phyloP scores from a whole-genome alignment of 139 green algal genomes.

The Tetradesmus lagerheimii region DNA sequence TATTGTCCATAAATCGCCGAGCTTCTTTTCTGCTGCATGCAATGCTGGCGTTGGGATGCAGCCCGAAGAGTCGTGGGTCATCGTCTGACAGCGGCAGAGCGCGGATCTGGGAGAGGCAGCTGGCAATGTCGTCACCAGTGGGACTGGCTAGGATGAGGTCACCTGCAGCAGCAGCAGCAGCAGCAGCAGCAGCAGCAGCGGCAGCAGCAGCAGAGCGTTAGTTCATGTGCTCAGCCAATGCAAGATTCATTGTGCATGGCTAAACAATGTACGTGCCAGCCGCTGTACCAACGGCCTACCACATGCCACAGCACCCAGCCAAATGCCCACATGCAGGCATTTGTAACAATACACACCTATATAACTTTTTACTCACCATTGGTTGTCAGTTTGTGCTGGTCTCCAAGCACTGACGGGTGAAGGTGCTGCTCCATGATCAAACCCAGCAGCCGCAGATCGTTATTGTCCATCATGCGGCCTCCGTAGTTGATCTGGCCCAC shows the following conservation, averaged over 20 bases:
- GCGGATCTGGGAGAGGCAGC: constrained; percentile 66
- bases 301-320: background rate
- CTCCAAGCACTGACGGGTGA: background rate
- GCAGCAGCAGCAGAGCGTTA: background rate
- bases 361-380: background rate
- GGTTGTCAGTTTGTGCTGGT: background rate
- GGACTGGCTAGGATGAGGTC: background rate
- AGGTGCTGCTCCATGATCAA: constrained; percentile 76
- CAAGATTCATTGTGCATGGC: too few relatives aligned
- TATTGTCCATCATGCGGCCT: constrained; percentile 87
- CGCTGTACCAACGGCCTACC: too few relatives aligned
- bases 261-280: too few relatives aligned
- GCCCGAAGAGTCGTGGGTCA: constrained; percentile 83
- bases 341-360: too few relatives aligned
- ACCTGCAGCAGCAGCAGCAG: background rate
- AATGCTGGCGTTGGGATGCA: constrained; percentile 87
- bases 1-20: constrained; percentile 57
- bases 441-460: constrained; percentile 80
- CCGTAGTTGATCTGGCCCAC: constrained; percentile 91
- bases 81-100: constrained; percentile 55
- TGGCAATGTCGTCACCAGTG: constrained; percentile 23
- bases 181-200: background rate
- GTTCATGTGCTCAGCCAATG: too few relatives aligned
- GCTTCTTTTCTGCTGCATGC: constrained; percentile 73
- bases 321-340: background rate